Conservation (phyloP, 1,284 basidiomycete species). For the Athelia sp. region DNA sequence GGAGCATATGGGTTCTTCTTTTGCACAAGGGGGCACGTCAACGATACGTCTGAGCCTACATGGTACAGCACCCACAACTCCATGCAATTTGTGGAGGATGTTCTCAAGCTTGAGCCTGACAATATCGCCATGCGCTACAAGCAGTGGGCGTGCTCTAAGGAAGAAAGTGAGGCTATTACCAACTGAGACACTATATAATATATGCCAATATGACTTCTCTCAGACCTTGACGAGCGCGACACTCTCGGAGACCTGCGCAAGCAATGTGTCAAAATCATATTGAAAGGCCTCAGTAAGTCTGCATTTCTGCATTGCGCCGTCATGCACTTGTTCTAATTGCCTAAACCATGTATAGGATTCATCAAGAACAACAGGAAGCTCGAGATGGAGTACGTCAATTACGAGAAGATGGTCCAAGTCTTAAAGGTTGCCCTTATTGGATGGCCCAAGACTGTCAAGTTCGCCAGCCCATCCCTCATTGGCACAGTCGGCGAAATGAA, state of each 20-base stretch:
- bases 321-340: neutral
- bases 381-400: neutral
- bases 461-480: neutral
- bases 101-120: neutral
- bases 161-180: neutral
- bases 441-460: neutral
- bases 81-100: neutral
- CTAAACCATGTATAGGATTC: neutral
- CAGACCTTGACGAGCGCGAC: conserved; percentile 1
- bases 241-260: neutral
- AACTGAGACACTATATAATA: neutral
- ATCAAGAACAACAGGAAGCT: neutral
- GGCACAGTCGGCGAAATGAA: neutral
- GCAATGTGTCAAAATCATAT: neutral
- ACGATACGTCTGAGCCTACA: neutral
- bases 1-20: conserved; percentile 1
- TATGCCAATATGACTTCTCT: neutral
- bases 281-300: neutral
- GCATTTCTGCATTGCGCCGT: neutral
- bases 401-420: neutral
- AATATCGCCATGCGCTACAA: neutral
- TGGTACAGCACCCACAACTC: conserved; percentile 1
- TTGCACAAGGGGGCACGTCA: conserved; percentile 2
- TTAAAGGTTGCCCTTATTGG: neutral
- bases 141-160: neutral